Percentiles rank a stretch among this genome's conserved stretches.
These are phyloP conservation scores for Fusarium musae DNA, from an alignment of 2,329 filamentous ascomycete species.

Conservation along the genomic window DNA sequence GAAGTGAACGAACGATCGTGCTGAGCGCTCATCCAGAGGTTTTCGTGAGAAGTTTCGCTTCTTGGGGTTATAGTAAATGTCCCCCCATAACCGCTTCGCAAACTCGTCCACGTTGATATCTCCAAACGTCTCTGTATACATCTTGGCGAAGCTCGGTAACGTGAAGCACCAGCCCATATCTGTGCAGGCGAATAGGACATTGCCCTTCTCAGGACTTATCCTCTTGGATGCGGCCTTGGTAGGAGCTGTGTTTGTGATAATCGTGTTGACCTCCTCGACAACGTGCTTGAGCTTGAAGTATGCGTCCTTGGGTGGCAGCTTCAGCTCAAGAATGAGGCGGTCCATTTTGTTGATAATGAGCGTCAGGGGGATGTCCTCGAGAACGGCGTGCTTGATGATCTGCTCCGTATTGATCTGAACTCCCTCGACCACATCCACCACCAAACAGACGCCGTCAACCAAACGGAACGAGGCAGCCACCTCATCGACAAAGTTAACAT, in stretches of 20 bases:
- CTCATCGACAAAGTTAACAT: constrained; percentile 98
- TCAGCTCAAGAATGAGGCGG: constrained; percentile 90
- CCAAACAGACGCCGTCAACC: constrained; percentile 89
- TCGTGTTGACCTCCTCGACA: constrained; percentile 96
- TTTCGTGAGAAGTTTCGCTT: constrained; percentile 94
- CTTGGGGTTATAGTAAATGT: constrained; percentile 93
- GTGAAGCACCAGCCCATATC: constrained; percentile 98
- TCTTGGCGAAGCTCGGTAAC: constrained; percentile 90
- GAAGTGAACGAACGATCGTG: constrained; percentile 92
- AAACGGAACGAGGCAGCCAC: constrained; percentile 88
- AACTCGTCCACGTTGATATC: constrained; percentile 87
- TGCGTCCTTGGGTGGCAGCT: constrained; percentile 91
- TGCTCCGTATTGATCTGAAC: constrained; percentile 98
- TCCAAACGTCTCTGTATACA: constrained; percentile 91
- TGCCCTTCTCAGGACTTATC: constrained; percentile 94
- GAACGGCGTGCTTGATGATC: constrained; percentile 93
- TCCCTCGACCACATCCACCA: constrained; percentile 98
- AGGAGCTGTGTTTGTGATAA: constrained; percentile 89
- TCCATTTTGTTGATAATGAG: constrained; percentile 98
- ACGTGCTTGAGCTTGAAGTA: constrained; percentile 99
- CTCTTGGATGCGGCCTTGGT: constrained; percentile 81
- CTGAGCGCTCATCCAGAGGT: constrained; percentile 80
- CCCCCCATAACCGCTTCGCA: constrained; percentile 88
- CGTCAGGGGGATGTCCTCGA: constrained; percentile 89
- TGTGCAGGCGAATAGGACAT: constrained; percentile 95